Conservation (phyloP, 1,139 yeast genomes). For the Nematodospora anomalae region DNA sequence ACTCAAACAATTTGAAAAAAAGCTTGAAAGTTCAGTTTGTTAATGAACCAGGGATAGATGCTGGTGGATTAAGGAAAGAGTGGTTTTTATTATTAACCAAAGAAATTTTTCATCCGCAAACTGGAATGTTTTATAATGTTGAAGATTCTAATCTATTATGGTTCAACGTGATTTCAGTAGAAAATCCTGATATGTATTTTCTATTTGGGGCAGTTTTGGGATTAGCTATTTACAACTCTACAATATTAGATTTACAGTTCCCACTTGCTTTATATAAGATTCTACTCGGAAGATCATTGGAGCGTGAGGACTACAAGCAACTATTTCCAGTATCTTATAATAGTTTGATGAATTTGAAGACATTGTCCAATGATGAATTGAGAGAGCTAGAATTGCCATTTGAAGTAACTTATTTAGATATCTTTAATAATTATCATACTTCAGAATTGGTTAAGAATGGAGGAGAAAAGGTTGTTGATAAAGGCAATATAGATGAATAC, state of each 20-base stretch:
- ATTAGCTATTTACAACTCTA: slow-evolving; percentile 85
- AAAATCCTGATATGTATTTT: slow-evolving; percentile 58
- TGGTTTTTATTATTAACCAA: slow-evolving; percentile 81
- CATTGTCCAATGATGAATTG: slow-evolving; percentile 35
- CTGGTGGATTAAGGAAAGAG: slow-evolving; percentile 90
- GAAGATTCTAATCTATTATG: slow-evolving; percentile 74
- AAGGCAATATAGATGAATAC: slow-evolving; percentile 56
- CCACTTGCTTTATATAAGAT: slow-evolving; percentile 79
- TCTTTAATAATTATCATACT: slow-evolving; percentile 38
- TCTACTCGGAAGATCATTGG: slow-evolving; percentile 56
- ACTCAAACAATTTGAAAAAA: slow-evolving; percentile 67
- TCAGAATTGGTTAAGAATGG: slow-evolving; percentile 63
- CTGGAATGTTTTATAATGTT: slow-evolving; percentile 61
- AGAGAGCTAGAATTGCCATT: slow-evolving; percentile 32
- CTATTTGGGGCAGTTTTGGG: slow-evolving; percentile 86
- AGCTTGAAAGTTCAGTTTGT: slow-evolving; percentile 75
- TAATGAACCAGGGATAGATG: slow-evolving; percentile 91
- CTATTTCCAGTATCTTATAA: slow-evolving; percentile 67
- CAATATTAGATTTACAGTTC: slow-evolving; percentile 75
- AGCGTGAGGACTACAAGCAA: slow-evolving; percentile 62
- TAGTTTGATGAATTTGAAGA: slow-evolving; percentile 56
- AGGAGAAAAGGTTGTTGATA: slow-evolving; percentile 48
- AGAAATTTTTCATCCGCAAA: slow-evolving; percentile 64
- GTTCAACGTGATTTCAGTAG: slow-evolving; percentile 59
- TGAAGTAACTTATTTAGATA: slow-evolving; percentile 41